These are phyloP conservation scores for Chamaenerion angustifolium DNA, from an alignment of 345 rosid genomes.

Conservation along the genomic window DNA sequence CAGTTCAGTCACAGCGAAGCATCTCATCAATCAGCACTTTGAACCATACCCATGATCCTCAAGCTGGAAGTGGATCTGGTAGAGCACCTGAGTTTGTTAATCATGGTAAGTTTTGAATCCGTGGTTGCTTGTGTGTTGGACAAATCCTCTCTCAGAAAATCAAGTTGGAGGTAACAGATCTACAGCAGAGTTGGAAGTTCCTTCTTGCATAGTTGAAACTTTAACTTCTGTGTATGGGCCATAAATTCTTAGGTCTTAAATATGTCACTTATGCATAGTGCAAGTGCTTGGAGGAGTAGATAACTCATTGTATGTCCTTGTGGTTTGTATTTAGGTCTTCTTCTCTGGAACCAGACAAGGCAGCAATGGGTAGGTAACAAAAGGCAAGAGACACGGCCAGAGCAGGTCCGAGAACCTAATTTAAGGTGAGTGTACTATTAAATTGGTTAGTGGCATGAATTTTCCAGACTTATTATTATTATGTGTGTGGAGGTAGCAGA, in stretches of 20 bases:
- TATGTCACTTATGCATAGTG: no score
- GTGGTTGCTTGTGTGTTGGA: conserved; percentile 1
- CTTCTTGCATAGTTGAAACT: no score
- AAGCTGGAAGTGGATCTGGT: conserved; percentile 19
- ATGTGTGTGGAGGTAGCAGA: no score
- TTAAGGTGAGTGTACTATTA: conserved; percentile 41
- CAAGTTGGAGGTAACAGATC: neutral
- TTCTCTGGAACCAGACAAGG: conserved; percentile 76
- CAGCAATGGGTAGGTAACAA: conserved; percentile 63
- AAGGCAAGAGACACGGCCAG: conserved; percentile 16
- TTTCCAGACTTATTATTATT: no score
- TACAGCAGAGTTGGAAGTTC: neutral
- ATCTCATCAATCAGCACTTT: conserved; percentile 41
- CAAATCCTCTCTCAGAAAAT: neutral
- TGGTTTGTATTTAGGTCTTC: conserved; percentile 34
- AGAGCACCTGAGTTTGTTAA: conserved; percentile 49
- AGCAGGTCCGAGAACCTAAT: conserved; percentile 33
- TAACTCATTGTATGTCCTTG: no score
- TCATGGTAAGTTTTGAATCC: conserved; percentile 35
- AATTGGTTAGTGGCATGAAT: neutral
- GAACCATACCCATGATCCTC: conserved; percentile 34
- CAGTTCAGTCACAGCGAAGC: conserved; percentile 55
- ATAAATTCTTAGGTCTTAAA: no score
- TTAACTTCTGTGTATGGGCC: no score
- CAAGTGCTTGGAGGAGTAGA: no score